A percentile compares a stretch with the other conserved stretches of the same genome.
These are phyloP conservation scores for Venturia oleaginea DNA, from an alignment of 2,329 filamentous ascomycete genomes.

Conservation along the genomic window DNA sequence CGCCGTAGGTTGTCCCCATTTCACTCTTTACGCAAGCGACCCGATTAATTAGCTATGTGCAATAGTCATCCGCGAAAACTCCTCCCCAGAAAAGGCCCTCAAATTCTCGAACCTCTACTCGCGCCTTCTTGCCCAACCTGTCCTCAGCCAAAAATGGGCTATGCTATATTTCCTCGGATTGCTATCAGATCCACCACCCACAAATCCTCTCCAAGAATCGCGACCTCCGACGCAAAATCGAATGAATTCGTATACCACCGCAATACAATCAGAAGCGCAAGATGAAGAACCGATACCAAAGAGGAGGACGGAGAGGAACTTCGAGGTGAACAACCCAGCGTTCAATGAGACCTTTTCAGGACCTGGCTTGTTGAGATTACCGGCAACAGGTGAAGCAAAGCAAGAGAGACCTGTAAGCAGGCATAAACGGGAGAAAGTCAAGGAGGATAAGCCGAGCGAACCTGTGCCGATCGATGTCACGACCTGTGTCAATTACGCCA, in stretches of 20 bases:
- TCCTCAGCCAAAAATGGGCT: conserved; percentile 92
- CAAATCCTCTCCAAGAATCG: conserved; percentile 26
- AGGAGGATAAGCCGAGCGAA: conserved; percentile 13
- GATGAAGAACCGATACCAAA: conserved; percentile 9
- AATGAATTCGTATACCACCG: not conserved
- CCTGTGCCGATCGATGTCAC: not conserved
- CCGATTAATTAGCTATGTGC: not conserved
- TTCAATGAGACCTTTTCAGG: conserved; percentile 41
- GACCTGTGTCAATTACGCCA: conserved; percentile 7
- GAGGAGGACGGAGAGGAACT: not conserved
- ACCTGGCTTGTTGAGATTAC: conserved; percentile 34
- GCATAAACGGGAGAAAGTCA: not conserved
- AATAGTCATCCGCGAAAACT: conserved; percentile 63
- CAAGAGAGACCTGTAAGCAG: conserved; percentile 5
- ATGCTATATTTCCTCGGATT: conserved; percentile 81
- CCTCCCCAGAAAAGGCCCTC: conserved; percentile 63
- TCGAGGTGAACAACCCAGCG: conserved; percentile 22
- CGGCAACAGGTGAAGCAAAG: conserved; percentile 15
- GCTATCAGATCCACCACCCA: conserved; percentile 32
- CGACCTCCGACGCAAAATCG: conserved; percentile 8
- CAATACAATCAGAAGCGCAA: conserved; percentile 5
- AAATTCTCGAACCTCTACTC: conserved; percentile 88
- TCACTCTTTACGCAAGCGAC: not conserved
- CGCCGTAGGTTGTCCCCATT: conserved; percentile 39
- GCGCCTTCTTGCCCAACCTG: conserved; percentile 77